Conservation (phyloP, 192 early-diverging fungal genomes). For the Phlyctochytrium bullatum region DNA sequence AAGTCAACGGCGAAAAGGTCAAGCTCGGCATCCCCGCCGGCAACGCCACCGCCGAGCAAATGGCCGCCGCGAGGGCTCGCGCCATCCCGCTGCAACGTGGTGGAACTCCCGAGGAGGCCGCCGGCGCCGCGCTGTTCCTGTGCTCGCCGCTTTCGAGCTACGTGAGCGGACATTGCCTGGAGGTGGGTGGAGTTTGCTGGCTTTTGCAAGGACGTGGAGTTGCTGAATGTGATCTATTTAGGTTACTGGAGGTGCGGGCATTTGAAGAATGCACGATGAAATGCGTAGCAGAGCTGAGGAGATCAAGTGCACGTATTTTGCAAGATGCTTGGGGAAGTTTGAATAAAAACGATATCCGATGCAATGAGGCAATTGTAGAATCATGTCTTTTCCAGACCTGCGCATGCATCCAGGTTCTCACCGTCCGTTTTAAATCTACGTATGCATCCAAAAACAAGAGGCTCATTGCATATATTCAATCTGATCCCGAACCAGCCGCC, state of each 20-base stretch:
- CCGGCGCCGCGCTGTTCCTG: constrained; percentile 54
- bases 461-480: no score
- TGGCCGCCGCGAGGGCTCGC: background rate
- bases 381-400: no score
- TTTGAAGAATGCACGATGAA: constrained; percentile 33
- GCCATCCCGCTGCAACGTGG: constrained; percentile 58
- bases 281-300: no score
- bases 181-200: background rate
- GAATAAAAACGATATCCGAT: no score
- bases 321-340: no score
- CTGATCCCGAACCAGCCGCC: no score
- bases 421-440: no score
- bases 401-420: no score
- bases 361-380: no score
- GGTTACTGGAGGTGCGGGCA: constrained; percentile 63
- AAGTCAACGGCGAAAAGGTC: constrained; percentile 60
- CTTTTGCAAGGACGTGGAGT: background rate
- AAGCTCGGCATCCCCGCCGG: constrained; percentile 58
- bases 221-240: constrained; percentile 53
- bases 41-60: constrained; percentile 33
- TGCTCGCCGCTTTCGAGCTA: constrained; percentile 57
- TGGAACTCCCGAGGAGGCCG: constrained; percentile 63
- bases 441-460: no score
- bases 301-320: no score
- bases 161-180: constrained; percentile 41